Evolutionary conservation across 225 moss, liverwort and hornwort genomes (phyloP).

Genomic region (Sphagnum contortum): DNA sequence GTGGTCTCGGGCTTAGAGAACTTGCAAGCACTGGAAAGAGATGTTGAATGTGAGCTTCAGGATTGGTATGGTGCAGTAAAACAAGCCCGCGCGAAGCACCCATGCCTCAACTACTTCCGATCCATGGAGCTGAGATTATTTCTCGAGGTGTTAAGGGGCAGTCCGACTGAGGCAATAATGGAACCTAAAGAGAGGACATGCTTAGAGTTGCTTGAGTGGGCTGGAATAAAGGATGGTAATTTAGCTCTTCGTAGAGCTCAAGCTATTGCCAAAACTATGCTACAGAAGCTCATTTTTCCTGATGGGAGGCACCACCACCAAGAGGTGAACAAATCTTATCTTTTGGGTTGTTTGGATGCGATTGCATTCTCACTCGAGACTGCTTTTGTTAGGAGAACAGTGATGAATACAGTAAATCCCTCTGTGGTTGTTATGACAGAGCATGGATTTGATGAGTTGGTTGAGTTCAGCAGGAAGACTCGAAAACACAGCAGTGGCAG

Average conservation of each 20-base stretch:
- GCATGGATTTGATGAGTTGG: slow-evolving; percentile 5
- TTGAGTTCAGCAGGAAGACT: slow-evolving; percentile 10
- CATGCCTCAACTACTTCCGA: slow-evolving; percentile 44
- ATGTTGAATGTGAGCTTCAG: slow-evolving; percentile 22
- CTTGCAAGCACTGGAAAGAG: slow-evolving; percentile 18
- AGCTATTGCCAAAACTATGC: slow-evolving; percentile 3
- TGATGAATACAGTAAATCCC: neutral
- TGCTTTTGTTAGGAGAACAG: slow-evolving; percentile 9
- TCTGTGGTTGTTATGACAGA: slow-evolving; percentile 9
- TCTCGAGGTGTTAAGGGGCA: slow-evolving; percentile 21
- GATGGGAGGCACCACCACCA: neutral
- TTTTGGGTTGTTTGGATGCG: slow-evolving; percentile 9
- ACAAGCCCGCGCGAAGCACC: slow-evolving; percentile 23
- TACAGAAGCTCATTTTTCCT: neutral
- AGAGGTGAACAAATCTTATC: neutral
- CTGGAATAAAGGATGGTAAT: slow-evolving; percentile 14
- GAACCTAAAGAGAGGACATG: slow-evolving; percentile 19
- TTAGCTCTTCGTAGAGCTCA: slow-evolving; percentile 11
- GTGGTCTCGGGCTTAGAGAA: slow-evolving; percentile 20
- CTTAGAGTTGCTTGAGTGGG: slow-evolving; percentile 43
- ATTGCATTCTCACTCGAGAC: slow-evolving; percentile 30
- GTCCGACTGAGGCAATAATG: neutral
- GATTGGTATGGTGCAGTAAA: slow-evolving; percentile 38
- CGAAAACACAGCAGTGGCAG: slow-evolving; percentile 8
- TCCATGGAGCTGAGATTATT: slow-evolving; percentile 41